A percentile compares a stretch with the other conserved stretches of the same genome.
phyloP scores from a whole-genome alignment of 306 rosid genomes.

The Corylus avellana region DNA sequence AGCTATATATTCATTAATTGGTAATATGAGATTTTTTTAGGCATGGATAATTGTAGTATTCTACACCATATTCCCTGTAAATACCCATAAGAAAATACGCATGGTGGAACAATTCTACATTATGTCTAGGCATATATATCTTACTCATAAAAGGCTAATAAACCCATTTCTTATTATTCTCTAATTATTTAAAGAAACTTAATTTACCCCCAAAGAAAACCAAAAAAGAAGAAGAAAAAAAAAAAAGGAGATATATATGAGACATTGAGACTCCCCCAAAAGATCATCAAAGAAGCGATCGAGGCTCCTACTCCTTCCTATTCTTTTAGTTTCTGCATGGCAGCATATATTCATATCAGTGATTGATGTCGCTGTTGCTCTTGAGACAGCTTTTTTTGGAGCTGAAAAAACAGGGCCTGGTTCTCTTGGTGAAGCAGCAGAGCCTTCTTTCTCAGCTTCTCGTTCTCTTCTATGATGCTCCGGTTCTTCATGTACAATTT shows the following conservation, averaged over 20 bases:
- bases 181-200: not conserved
- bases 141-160: not conserved
- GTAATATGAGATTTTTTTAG: too few species aligned
- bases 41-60: not conserved
- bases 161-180: not conserved
- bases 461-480: constrained; percentile 70
- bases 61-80: not conserved
- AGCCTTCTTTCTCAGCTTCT: constrained; percentile 71
- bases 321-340: constrained; percentile 1
- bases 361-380: constrained; percentile 23
- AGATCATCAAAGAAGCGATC: not conserved
- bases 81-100: not conserved
- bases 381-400: constrained; percentile 42
- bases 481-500: constrained; percentile 65
- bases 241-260: not conserved
- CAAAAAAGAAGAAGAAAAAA: not conserved
- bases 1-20: too few species aligned
- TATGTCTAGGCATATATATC: not conserved
- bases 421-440: constrained; percentile 77
- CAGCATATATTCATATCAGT: constrained; percentile 5
- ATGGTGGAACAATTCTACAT: not conserved
- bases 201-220: not conserved
- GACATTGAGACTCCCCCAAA: not conserved
- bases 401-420: constrained; percentile 56
- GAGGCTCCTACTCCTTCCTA: constrained; percentile 15